Percentiles rank a stretch among this genome's conserved stretches.
These are phyloP conservation scores for Melaleuca alternifolia DNA, from an alignment of 345 rosid species.

Conservation along the genomic window DNA sequence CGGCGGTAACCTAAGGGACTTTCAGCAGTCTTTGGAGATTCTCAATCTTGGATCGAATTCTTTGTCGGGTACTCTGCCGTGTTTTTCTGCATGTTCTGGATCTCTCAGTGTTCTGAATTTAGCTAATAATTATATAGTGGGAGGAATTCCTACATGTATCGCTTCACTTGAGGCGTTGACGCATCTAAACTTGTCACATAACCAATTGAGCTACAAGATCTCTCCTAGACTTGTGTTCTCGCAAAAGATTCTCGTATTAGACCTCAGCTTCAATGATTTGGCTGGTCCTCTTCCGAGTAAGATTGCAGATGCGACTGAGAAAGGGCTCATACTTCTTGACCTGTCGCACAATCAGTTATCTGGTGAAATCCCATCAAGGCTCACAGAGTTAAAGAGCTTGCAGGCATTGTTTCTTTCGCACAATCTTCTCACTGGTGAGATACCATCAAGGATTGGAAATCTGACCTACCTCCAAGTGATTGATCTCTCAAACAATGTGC, in stretches of 20 bases:
- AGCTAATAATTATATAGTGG: constrained; percentile 55
- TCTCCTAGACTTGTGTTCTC: constrained; percentile 67
- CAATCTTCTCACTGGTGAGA: constrained; percentile 62
- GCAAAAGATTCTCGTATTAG: constrained; percentile 64
- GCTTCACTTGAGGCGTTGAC: constrained; percentile 42
- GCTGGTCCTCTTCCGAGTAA: constrained; percentile 57
- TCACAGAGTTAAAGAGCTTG: constrained; percentile 71
- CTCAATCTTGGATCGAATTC: constrained; percentile 65
- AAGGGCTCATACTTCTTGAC: constrained; percentile 75
- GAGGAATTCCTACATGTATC: constrained; percentile 89
- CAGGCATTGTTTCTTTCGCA: constrained; percentile 84
- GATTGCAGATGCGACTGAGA: constrained; percentile 59
- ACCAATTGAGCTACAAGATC: constrained; percentile 49
- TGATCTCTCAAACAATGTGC: constrained; percentile 63
- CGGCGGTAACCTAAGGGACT: constrained; percentile 48
- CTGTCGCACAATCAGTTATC: constrained; percentile 68
- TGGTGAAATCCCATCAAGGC: constrained; percentile 57
- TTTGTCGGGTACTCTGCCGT: constrained; percentile 77
- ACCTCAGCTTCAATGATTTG: constrained; percentile 70
- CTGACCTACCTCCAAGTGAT: constrained; percentile 81
- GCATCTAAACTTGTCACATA: constrained; percentile 61
- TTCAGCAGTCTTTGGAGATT: constrained; percentile 46
- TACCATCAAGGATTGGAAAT: constrained; percentile 78
- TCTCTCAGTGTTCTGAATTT: constrained; percentile 49
- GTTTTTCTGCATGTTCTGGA: constrained; percentile 48